Base-by-base conservation (phyloP, 495 filamentous ascomycete genomes). In the Aspergillus cavernicola region DNA sequence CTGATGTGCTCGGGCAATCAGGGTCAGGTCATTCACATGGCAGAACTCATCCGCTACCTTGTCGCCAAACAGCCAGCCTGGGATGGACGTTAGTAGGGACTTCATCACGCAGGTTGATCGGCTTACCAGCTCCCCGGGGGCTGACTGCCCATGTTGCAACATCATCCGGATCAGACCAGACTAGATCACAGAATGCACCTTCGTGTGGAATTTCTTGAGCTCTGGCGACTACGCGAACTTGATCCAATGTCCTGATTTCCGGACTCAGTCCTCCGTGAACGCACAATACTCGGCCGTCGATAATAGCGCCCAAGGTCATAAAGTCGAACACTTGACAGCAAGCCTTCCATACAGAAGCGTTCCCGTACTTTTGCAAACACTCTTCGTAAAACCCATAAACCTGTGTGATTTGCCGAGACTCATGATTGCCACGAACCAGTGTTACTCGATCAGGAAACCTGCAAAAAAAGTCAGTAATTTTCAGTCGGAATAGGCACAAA, bases 281-380 rank as follows among this genome's bases (percentile, higher is more conserved):
- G 69, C 93, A 98, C 5, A 98, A 80, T 19, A 98, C 91, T 65
- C 93, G 90, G 47, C 93, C 95, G 61, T 98, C 93, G 39, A 98
- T 90, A 58, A 98, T 96, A 18, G 93, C 93, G 23, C 92, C 93
- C 18, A 98, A 81, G 11, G 95, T 91, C 43, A 98, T 81, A 68
- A 98, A 98, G 71, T 98, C 93, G 62, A 98, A 98, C 18, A 98
- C 93, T 70, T 97, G 95, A 61, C 93, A 98, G 72, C 93, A 98
- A 0, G 92, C 89, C 71, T 98, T 98, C 93, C 93, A 98, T 16
- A 98, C 93, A 8, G 90, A 95, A 6, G 93, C 93, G 66, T 96
- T 97, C 52, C 92, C 92, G 63, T 98, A 98, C 65, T 98, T 98
- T 60, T 89, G 87, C 63, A 95, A 88, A 70, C 93, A 98, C 64